Percentiles rank a stretch among this genome's conserved stretches.
These are phyloP conservation scores for Chlamydomonas reinhardtii DNA, from an alignment of 163 green algal genomes.

Conservation along the genomic window DNA sequence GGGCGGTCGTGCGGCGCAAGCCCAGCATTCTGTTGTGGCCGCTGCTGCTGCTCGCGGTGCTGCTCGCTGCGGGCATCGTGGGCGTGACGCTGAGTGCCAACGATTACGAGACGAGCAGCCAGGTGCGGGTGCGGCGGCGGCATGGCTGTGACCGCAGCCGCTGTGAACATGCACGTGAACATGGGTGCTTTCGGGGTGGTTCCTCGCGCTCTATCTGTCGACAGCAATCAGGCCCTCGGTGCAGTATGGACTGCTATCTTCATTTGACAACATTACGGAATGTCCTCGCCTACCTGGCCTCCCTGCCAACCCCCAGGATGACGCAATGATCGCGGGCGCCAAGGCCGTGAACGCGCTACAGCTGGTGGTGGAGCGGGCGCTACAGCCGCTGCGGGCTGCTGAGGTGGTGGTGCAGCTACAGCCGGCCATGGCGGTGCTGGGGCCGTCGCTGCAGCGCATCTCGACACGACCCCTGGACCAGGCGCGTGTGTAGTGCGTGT, in stretches of 20 bases:
- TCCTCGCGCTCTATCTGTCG: no score
- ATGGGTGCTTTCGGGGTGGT: no score
- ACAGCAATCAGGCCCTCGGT: no score
- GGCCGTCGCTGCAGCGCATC: neutral
- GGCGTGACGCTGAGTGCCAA: constrained; percentile 1
- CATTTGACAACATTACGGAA: no score
- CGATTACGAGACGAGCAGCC: neutral
- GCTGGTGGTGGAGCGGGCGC: neutral
- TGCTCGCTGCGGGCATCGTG: neutral
- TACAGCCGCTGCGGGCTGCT: neutral
- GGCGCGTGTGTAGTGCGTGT: no score
- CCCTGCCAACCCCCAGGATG: no score
- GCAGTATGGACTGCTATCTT: no score
- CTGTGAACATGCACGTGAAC: no score
- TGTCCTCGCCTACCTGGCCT: no score
- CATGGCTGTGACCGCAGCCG: no score
- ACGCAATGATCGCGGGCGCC: no score
- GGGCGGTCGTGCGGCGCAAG: neutral
- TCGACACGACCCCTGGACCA: neutral
- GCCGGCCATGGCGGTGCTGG: constrained; percentile 13
- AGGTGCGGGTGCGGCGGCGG: neutral
- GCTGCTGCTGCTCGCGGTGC: constrained; percentile 21
- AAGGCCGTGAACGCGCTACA: neutral
- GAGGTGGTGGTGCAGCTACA: neutral
- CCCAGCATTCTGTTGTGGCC: constrained; percentile 12